phyloP scores from a whole-genome alignment of 257 asterid genomes.

The Salvia miltiorrhiza region DNA sequence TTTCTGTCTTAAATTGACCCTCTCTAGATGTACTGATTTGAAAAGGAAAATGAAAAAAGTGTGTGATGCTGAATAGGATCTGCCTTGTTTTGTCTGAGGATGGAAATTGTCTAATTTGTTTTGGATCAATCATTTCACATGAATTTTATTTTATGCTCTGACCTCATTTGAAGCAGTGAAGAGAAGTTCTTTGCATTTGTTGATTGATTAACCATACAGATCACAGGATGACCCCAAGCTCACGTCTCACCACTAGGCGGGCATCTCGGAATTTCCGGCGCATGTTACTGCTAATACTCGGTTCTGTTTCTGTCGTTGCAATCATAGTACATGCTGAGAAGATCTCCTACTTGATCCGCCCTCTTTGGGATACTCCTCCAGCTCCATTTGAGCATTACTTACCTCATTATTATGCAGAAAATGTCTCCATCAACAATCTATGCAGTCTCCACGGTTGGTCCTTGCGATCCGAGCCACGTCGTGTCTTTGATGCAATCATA shows the following conservation, averaged over 20 bases:
- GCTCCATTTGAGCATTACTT: constrained; percentile 43
- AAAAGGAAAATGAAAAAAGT: background rate
- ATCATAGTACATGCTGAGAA: constrained; percentile 43
- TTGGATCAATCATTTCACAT: too few species aligned
- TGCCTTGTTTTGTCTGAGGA: background rate
- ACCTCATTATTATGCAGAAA: constrained; percentile 94
- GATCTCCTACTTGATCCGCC: constrained; percentile 82
- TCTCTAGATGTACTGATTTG: background rate
- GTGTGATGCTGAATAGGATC: background rate
- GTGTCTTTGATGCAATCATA: constrained; percentile 76
- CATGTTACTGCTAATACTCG: constrained; percentile 40
- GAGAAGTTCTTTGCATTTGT: background rate
- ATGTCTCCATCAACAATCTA: constrained; percentile 69
- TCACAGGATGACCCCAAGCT: constrained; percentile 53
- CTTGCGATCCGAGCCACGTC: constrained; percentile 69
- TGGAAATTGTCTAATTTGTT: too few species aligned
- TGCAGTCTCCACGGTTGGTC: constrained; percentile 92
- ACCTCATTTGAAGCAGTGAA: background rate
- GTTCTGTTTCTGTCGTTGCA: constrained; percentile 38
- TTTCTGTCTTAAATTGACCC: too few species aligned
- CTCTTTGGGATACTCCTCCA: constrained; percentile 93
- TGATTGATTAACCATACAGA: constrained; percentile 35
- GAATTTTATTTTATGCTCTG: background rate
- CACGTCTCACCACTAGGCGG: constrained; percentile 44
- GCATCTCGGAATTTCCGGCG: constrained; percentile 28